Base-by-base conservation (phyloP, 371 early-diverging fungal species). In the Syncephalastrum racemosum region DNA sequence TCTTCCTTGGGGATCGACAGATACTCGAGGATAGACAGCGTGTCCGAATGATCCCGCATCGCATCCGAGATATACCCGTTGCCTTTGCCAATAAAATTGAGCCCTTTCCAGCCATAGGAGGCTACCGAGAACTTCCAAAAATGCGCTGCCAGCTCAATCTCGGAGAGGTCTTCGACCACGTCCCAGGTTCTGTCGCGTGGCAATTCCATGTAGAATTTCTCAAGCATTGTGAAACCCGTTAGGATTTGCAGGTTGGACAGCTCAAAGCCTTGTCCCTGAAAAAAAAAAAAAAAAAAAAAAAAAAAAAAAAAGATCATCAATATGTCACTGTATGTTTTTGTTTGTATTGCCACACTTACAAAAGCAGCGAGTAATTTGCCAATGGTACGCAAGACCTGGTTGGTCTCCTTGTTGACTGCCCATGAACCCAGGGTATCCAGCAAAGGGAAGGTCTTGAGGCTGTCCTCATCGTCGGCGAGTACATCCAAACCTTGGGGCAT, bases 61-160 rank as follows among this genome's bases (percentile, higher is more conserved):
- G 87, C 86, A 58, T 93, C 92, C 58, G 77, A 70, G 36, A 79
- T 65, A 22, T 87, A 82, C 0, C 87, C 89, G 31, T 86, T 86
- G 20, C 86, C 82, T 60, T 85, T 80, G 54, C 91, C 91, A 55
- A 93, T 84, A 62, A 89, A 90, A 56, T 90, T 85, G 22, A 93
- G 73, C 0, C 90, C 91, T 15, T 86, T 86, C 90, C 91, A 94
- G 7, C 93, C 94, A 73, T 93, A 85, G 36, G 82, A 80, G 13
- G 86, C 86, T 58, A 87, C 75, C 0, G 86, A 80, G 56, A 77
- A 87, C 41, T 80, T 71, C 80, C 84, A 84, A 55, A 84, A 81
- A 54, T 79, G 71, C 27, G 81, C 71, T 6, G 82, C 82, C n/a
- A 69, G 62, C 22, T 87, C 81, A 7, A 87, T 77, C 31, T 84